Conservation (phyloP, 129 eudicot genomes). For the Artemisia annua region DNA sequence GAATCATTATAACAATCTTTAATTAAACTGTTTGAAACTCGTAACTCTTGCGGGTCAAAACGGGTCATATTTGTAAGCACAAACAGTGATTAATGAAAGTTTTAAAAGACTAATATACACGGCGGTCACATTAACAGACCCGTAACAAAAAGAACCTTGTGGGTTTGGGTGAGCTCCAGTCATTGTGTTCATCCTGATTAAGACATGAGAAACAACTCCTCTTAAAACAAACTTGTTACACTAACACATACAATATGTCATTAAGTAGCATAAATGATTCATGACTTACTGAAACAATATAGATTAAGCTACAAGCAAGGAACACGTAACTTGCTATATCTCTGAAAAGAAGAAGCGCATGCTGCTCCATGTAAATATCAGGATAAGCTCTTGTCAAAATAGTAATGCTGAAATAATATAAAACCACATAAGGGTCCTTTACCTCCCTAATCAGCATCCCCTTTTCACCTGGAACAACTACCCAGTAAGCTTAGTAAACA, state of each 20-base stretch:
- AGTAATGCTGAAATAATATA: constrained; percentile 67
- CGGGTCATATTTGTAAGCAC: too few relatives aligned
- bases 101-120: background rate
- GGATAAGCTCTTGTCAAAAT: constrained; percentile 95
- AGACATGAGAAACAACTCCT: too few relatives aligned
- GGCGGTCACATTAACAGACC: background rate
- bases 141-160: background rate
- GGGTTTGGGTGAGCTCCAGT: background rate
- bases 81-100: too few relatives aligned
- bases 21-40: too few relatives aligned
- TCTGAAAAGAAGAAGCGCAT: constrained; percentile 66
- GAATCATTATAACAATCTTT: too few relatives aligned
- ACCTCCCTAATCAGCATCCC: too few relatives aligned
- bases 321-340: constrained; percentile 75
- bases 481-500: too few relatives aligned
- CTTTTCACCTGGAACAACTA: too few relatives aligned
- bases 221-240: too few relatives aligned
- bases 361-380: constrained; percentile 40
- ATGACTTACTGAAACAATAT: constrained; percentile 70
- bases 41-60: too few relatives aligned
- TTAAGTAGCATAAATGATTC: too few relatives aligned
- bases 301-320: constrained; percentile 76
- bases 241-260: too few relatives aligned
- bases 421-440: background rate
- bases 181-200: background rate